These are phyloP conservation scores for Musa balbisiana DNA, from an alignment of 202 grass and related monocot species.

Conservation along the genomic window DNA sequence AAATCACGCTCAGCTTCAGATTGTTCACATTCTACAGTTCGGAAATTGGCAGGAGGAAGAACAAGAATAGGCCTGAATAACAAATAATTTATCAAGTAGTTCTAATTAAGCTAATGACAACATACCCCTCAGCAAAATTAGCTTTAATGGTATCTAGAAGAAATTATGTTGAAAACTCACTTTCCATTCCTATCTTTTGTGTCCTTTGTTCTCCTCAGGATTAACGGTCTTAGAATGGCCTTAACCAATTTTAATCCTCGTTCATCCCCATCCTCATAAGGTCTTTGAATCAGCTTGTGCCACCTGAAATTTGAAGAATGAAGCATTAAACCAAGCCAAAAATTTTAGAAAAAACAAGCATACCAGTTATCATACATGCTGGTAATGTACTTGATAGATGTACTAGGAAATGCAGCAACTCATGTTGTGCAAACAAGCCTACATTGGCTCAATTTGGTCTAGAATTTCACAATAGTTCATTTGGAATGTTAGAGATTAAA, in stretches of 20 bases:
- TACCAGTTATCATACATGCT: too few relatives aligned
- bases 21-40: constrained; percentile 64
- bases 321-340: neutral
- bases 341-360: neutral
- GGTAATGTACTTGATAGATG: too few relatives aligned
- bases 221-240: constrained; percentile 75
- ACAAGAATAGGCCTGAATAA: constrained; percentile 81
- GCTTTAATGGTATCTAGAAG: too few relatives aligned
- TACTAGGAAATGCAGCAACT: too few relatives aligned
- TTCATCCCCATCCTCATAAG: constrained; percentile 80
- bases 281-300: constrained; percentile 71
- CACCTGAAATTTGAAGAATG: constrained; percentile 44
- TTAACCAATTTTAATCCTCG: constrained; percentile 75
- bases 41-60: constrained; percentile 56
- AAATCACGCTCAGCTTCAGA: constrained; percentile 70
- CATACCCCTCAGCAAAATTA: too few relatives aligned
- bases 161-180: constrained; percentile 27
- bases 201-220: constrained; percentile 87
- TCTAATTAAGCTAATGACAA: neutral
- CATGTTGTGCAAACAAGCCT: too few relatives aligned
- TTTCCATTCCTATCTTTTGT: constrained; percentile 86
- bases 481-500: too few relatives aligned
- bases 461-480: too few relatives aligned
- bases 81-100: constrained; percentile 9
- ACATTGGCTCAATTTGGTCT: too few relatives aligned